Evolutionary conservation across 306 rosid genomes (phyloP).

Genomic region (Albizia julibrissin): DNA sequence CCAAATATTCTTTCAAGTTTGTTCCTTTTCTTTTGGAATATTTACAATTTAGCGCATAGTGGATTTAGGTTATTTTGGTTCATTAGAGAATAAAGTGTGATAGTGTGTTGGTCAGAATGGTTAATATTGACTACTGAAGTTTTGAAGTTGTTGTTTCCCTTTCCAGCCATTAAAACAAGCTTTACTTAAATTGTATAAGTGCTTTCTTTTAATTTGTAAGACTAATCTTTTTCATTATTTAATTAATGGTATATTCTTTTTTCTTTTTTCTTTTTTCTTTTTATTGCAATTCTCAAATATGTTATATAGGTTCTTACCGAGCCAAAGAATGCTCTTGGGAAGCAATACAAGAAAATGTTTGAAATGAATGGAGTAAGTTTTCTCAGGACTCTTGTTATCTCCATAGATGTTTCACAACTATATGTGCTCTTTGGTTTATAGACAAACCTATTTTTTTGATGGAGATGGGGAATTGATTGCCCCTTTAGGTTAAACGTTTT

Average conservation of each 20-base stretch:
- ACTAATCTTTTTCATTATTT: constrained; percentile 20
- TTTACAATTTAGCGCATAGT: constrained; percentile 19
- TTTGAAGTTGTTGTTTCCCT: constrained; percentile 5
- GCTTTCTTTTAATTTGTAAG: background rate
- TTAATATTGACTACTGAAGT: background rate
- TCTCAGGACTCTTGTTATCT: background rate
- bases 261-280: constrained; percentile 11
- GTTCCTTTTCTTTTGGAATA: constrained; percentile 22
- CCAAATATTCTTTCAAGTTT: background rate
- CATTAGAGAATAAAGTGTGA: constrained; percentile 5
- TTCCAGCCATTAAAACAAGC: constrained; percentile 13
- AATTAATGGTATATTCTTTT: background rate
- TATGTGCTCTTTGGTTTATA: background rate
- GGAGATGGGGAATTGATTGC: constrained; percentile 26
- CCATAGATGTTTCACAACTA: background rate
- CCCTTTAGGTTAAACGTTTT: background rate
- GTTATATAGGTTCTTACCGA: constrained; percentile 78
- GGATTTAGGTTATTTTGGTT: constrained; percentile 7
- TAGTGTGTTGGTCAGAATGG: constrained; percentile 7
- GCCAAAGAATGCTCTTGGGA: constrained; percentile 95
- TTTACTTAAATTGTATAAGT: constrained; percentile 8
- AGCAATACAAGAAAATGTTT: constrained; percentile 94
- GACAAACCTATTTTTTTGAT: background rate
- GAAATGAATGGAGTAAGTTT: constrained; percentile 87
- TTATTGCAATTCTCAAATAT: constrained; percentile 18